phyloP scores from a whole-genome alignment of 352 stramenopile genomes.

The Elongisporangium undulatum region DNA sequence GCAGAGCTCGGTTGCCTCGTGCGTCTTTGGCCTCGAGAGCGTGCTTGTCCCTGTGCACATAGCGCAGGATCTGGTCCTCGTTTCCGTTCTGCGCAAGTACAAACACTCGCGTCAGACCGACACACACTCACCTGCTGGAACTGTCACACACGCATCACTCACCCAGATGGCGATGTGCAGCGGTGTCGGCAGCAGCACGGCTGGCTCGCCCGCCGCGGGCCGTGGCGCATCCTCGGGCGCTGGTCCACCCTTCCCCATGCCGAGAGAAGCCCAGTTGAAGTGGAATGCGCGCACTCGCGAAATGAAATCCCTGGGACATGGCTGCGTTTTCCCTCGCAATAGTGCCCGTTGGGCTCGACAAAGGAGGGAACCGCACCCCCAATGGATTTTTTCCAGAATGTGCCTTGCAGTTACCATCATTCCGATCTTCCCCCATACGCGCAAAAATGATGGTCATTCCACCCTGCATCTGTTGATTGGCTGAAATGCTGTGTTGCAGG shows the following conservation, averaged over 20 bases:
- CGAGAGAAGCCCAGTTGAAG: background rate
- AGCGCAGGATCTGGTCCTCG: constrained; percentile 42
- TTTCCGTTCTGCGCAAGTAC: constrained; percentile 44
- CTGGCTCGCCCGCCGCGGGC: background rate
- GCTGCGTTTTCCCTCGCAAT: background rate
- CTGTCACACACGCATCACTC: constrained; percentile 2
- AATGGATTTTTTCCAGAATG: constrained; percentile 25
- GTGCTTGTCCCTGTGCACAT: constrained; percentile 17
- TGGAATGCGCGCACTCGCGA: background rate
- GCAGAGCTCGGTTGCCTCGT: constrained; percentile 56
- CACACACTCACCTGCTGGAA: constrained; percentile 1
- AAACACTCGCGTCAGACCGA: background rate
- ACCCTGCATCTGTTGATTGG: background rate
- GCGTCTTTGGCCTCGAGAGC: constrained; percentile 44
- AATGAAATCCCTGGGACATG: background rate
- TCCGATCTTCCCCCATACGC: constrained; percentile 2
- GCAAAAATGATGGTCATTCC: constrained; percentile 21
- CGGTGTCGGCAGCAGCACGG: constrained; percentile 16
- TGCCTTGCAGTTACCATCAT: constrained; percentile 17
- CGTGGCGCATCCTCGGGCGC: background rate
- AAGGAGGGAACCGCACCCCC: background rate
- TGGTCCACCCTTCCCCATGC: background rate
- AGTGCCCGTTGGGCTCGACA: background rate
- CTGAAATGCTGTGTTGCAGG: background rate
- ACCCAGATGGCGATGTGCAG: constrained; percentile 68